Evolutionary conservation across 2,329 filamentous ascomycete genomes (phyloP), one percentile per base, ranked within the genome.

Genomic region (Apiospora pterosperma): DNA sequence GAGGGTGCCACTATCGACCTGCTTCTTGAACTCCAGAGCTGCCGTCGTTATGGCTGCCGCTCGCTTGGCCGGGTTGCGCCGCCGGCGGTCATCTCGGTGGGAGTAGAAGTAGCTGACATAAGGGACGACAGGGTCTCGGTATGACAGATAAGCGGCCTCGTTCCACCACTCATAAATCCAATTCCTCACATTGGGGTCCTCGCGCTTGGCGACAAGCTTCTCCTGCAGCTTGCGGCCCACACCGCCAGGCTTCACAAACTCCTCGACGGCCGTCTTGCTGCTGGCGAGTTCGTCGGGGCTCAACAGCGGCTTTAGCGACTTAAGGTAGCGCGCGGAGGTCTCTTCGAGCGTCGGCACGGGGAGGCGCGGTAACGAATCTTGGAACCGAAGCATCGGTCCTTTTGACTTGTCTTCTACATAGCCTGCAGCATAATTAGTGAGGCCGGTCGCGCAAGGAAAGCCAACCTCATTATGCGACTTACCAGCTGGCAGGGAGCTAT

Each of bases 31-130:
- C 76, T 96, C 93, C 42, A 99, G 86, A 1, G 88, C 90, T 8
- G 92, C 90, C 1, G 92, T 93, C 1, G 92, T 89, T 69, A 99
- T 91, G 69, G 95, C 94, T 4, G 96, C 96, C 4, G 96, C 96
- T 68, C 96, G 92, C 85, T 96, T 97, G 68, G 91, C 90, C 0
- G 96, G 96, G 78, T 97, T 88, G 68, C 93, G 89, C 70, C 95
- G 88, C 75, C 90, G 87, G 71, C 92, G 89, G 80, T 99, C 96
- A 79, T 99, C 96, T 70, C 93, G 89, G 82, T 98, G 95, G 63
- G 94, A 97, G 84, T 99, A 99, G 83, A 99, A 99, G 86, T 99
- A 99, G 79, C 93, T 97, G 74, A 99, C 96, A 76, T 98, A 99
- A 67, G 96, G 96, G 21, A 98, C 92, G 59, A 99, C 92, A 12